A percentile compares a stretch with the other conserved stretches of the same genome.
These are phyloP conservation scores for Oxyria digyna DNA, from an alignment of 148 eudicot genomes.

Conservation along the genomic window DNA sequence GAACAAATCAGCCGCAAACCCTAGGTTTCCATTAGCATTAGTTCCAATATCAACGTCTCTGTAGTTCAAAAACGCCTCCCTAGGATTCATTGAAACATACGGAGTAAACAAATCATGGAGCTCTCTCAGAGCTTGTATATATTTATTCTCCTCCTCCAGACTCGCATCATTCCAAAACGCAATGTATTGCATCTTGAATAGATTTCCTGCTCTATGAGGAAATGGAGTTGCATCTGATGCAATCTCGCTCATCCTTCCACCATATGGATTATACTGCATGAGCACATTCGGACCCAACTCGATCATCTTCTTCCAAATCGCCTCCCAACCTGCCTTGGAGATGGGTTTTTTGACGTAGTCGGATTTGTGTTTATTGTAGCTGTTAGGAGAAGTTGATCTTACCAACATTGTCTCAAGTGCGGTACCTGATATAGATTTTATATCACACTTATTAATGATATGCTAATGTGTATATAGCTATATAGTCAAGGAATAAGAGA, in stretches of 20 bases:
- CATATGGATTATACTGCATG: constrained; percentile 33
- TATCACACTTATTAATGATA: background rate
- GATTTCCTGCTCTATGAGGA: constrained; percentile 34
- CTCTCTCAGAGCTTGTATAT: constrained; percentile 6
- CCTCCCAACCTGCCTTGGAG: constrained; percentile 21
- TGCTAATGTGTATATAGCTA: no score
- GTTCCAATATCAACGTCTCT: constrained; percentile 38
- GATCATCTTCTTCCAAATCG: constrained; percentile 24
- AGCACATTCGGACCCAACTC: constrained; percentile 12
- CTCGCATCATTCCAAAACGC: constrained; percentile 17
- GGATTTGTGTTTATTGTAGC: constrained; percentile 21
- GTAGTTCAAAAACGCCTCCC: constrained; percentile 31
- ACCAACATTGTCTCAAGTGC: constrained; percentile 14
- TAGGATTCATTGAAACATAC: constrained; percentile 30
- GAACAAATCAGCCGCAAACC: constrained; percentile 18
- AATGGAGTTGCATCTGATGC: constrained; percentile 22
- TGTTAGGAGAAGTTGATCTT: constrained; percentile 4
- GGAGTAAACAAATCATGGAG: constrained; percentile 21
- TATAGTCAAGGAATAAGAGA: no score
- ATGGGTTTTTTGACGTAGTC: constrained; percentile 29
- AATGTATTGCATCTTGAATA: constrained; percentile 27
- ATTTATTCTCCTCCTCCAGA: background rate
- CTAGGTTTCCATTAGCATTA: constrained; percentile 11
- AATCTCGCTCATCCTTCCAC: constrained; percentile 32
- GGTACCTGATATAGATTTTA: constrained; percentile 3